Conservation (phyloP, 768 basidiomycete genomes). For the Cystobasidium ongulense region DNA sequence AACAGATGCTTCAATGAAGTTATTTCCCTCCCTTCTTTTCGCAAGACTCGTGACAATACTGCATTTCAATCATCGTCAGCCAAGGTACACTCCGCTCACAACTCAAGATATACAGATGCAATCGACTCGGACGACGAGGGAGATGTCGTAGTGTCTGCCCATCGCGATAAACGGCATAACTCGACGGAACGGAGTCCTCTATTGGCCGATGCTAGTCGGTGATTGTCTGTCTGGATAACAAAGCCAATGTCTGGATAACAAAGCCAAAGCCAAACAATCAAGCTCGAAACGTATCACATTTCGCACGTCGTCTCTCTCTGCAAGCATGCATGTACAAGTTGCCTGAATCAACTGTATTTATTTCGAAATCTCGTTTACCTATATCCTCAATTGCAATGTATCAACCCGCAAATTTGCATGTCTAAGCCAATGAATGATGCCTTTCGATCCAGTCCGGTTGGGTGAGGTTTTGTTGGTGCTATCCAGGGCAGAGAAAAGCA, state of each 20-base stretch:
- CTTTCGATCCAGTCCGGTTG: no score
- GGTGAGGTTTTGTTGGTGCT: no score
- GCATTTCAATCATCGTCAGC: neutral
- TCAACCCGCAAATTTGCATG: no score
- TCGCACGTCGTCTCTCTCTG: no score
- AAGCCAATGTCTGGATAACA: neutral
- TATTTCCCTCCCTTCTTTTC: slow-evolving; percentile 34
- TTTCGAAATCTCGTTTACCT: no score
- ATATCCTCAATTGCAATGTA: no score
- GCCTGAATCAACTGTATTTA: no score
- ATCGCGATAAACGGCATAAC: neutral
- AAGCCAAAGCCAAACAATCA: neutral
- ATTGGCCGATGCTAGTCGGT: no score
- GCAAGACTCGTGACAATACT: neutral
- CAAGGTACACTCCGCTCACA: neutral
- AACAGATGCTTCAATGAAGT: slow-evolving; percentile 40
- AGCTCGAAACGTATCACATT: no score
- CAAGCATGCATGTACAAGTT: no score
- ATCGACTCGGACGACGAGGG: neutral
- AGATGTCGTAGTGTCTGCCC: neutral
- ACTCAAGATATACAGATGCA: neutral
- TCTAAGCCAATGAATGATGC: no score
- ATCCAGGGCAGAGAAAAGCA: no score
- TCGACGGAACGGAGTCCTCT: neutral
- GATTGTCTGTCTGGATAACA: neutral